phyloP scores from a whole-genome alignment of 768 basidiomycete genomes.

The Boletus reticulatus region DNA sequence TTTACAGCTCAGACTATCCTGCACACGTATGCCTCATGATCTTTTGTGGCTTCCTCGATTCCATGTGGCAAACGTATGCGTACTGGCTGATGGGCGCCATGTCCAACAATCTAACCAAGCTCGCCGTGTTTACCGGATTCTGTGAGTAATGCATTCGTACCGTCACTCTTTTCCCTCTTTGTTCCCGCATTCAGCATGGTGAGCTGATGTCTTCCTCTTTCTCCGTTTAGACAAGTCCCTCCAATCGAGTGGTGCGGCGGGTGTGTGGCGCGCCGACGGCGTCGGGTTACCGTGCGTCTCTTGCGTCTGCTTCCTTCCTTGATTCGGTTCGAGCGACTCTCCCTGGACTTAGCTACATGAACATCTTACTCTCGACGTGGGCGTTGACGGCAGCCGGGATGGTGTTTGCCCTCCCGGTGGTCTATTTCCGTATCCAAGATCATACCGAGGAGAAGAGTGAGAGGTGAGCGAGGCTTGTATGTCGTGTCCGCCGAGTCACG shows the following conservation, averaged over 20 bases:
- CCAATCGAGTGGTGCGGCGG: constrained; percentile 73
- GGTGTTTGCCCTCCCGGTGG: constrained; percentile 69
- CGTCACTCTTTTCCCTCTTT: no score
- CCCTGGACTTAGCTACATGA: constrained; percentile 52
- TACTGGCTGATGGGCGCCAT: constrained; percentile 88
- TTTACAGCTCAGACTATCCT: constrained; percentile 53
- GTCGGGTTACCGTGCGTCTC: constrained; percentile 57
- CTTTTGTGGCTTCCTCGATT: constrained; percentile 71
- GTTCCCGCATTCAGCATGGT: not conserved
- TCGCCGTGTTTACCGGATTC: constrained; percentile 82
- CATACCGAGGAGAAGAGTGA: constrained; percentile 53
- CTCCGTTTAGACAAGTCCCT: constrained; percentile 60
- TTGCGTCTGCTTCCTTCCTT: not conserved
- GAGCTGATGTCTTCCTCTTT: not conserved
- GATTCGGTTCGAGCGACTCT: no score
- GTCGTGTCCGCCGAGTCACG: no score
- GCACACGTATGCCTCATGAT: constrained; percentile 64
- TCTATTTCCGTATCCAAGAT: constrained; percentile 64
- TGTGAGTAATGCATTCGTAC: constrained; percentile 49
- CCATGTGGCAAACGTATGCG: constrained; percentile 82
- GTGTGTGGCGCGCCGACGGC: constrained; percentile 70
- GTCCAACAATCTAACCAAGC: constrained; percentile 76
- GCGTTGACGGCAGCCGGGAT: constrained; percentile 61
- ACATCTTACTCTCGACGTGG: constrained; percentile 76
- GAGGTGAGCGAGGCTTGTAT: constrained; percentile 37